phyloP scores from a whole-genome alignment of 2,329 filamentous ascomycete species.

The Cladobotryum mycophilum region DNA sequence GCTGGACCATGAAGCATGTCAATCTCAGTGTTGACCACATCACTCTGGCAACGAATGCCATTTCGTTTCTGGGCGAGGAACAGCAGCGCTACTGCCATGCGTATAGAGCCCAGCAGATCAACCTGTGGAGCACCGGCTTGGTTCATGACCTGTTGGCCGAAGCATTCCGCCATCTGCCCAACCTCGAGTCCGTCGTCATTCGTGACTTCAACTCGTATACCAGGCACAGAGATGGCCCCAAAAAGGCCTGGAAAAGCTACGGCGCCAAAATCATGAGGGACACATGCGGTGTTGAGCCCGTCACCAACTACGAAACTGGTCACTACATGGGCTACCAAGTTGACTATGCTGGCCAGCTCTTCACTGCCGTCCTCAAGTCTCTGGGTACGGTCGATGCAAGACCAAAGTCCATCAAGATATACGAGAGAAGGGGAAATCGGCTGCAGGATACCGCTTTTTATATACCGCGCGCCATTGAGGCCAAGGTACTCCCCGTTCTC shows the following conservation, averaged over 20 bases:
- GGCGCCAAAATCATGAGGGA: constrained; percentile 35
- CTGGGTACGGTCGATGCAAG: constrained; percentile 33
- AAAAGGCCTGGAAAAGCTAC: constrained; percentile 48
- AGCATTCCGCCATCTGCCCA: constrained; percentile 48
- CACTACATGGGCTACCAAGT: not conserved
- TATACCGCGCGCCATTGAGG: constrained; percentile 24
- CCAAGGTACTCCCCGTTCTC: constrained; percentile 35
- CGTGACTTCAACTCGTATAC: constrained; percentile 49
- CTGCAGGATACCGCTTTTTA: constrained; percentile 39
- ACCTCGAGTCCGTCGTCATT: constrained; percentile 51
- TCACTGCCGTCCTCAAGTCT: constrained; percentile 36
- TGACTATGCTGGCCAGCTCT: constrained; percentile 28
- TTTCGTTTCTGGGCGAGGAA: not conserved
- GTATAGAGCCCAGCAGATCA: constrained; percentile 18
- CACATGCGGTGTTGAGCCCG: constrained; percentile 26
- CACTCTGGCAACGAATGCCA: no score
- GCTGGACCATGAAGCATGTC: constrained; percentile 31
- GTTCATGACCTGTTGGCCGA: constrained; percentile 49
- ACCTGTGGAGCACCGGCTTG: constrained; percentile 36
- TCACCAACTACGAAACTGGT: not conserved
- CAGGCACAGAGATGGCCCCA: constrained; percentile 42
- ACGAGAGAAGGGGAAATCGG: constrained; percentile 29
- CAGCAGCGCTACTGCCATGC: constrained; percentile 13
- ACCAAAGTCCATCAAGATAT: constrained; percentile 41
- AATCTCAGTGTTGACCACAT: constrained; percentile 23